Evolutionary conservation across 306 rosid species (phyloP).

Genomic region (Lathyrus tuberosus): DNA sequence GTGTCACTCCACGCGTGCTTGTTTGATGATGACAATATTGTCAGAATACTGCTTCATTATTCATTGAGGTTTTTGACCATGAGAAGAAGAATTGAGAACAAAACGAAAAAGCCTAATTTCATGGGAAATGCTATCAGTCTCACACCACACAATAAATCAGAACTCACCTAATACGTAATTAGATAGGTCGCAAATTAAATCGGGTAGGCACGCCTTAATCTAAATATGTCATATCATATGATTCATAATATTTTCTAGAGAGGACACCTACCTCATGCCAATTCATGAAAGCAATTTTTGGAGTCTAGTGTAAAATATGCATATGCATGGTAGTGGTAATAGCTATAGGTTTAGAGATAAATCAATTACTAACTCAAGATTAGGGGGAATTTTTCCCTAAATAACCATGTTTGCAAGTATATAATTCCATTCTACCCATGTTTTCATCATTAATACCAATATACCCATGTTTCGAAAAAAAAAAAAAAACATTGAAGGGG

Average conservation of each 20-base stretch:
- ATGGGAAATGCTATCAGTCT: constrained; percentile 47
- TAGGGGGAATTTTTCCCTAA: no score
- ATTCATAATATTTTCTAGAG: neutral
- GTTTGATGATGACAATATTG: constrained; percentile 59
- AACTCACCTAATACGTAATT: constrained; percentile 35
- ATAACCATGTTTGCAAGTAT: no score
- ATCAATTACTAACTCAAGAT: neutral
- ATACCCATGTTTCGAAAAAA: no score
- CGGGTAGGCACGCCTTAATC: constrained; percentile 35
- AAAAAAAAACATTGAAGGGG: no score
- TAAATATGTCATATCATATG: constrained; percentile 42
- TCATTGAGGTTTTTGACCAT: constrained; percentile 55
- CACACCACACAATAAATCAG: constrained; percentile 36
- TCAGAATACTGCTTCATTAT: constrained; percentile 48
- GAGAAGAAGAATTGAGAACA: neutral
- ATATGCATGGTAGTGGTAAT: constrained; percentile 22
- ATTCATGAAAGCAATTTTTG: constrained; percentile 38
- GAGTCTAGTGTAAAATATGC: constrained; percentile 44
- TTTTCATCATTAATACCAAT: no score
- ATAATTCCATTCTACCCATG: no score
- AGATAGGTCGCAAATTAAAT: constrained; percentile 27
- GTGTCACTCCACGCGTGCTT: constrained; percentile 60
- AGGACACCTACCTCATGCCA: constrained; percentile 9
- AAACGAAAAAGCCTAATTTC: constrained; percentile 46
- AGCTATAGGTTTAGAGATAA: neutral